These are phyloP conservation scores for Paecilomyces fulvus DNA, from an alignment of 2,329 filamentous ascomycete genomes.

Conservation along the genomic window DNA sequence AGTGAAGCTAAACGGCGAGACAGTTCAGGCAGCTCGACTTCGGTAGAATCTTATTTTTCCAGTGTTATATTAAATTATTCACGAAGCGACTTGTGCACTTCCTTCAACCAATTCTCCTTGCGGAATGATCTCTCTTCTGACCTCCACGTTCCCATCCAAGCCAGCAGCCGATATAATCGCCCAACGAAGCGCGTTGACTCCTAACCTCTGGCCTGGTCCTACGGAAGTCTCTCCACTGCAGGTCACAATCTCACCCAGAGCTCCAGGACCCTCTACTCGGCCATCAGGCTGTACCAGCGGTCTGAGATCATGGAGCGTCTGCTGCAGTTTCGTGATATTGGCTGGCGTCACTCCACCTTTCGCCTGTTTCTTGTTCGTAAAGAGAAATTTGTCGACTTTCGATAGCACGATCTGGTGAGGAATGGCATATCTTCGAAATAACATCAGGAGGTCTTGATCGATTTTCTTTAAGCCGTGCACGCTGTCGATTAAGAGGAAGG, in stretches of 20 bases:
- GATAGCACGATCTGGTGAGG: slow-evolving; percentile 58
- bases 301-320: slow-evolving; percentile 30
- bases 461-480: slow-evolving; percentile 55
- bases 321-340: slow-evolving; percentile 27
- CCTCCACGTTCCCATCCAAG: slow-evolving; percentile 37
- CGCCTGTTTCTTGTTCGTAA: slow-evolving; percentile 21
- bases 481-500: slow-evolving; percentile 58
- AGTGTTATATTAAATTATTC: background rate
- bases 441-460: slow-evolving; percentile 49
- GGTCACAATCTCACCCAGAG: slow-evolving; percentile 52
- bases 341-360: slow-evolving; percentile 21
- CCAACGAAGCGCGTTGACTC: slow-evolving; percentile 55
- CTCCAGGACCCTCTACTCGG: slow-evolving; percentile 30
- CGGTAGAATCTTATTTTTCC: background rate
- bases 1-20: background rate
- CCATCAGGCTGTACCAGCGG: slow-evolving; percentile 37
- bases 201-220: slow-evolving; percentile 42
- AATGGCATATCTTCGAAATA: slow-evolving; percentile 49
- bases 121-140: background rate
- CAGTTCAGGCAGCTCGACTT: background rate
- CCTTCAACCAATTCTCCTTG: background rate
- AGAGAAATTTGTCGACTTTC: slow-evolving; percentile 54
- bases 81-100: background rate
- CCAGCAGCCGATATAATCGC: slow-evolving; percentile 56
- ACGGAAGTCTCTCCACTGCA: slow-evolving; percentile 46